Conservation (phyloP, 176 grass and related monocot species). For the Carex scoparia region DNA sequence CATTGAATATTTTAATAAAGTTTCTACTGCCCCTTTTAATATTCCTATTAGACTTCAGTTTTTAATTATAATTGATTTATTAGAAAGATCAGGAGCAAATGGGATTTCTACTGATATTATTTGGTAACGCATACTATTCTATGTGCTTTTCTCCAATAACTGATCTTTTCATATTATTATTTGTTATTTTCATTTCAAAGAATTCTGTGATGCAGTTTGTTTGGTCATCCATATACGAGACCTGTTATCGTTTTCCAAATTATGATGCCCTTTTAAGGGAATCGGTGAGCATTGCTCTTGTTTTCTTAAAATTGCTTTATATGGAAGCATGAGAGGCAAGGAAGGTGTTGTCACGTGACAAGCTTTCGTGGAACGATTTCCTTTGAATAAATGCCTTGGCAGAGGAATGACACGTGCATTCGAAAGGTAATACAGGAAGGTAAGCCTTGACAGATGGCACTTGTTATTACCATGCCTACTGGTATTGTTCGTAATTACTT, state of each 20-base stretch:
- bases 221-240: neutral
- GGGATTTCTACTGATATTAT: neutral
- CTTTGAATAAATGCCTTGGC: neutral
- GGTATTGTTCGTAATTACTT: conserved; percentile 11
- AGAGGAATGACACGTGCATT: neutral
- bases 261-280: neutral
- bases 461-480: neutral
- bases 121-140: neutral
- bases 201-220: neutral
- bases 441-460: neutral
- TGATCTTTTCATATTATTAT: neutral
- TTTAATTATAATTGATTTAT: neutral
- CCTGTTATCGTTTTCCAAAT: neutral
- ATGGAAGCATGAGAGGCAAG: neutral
- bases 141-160: neutral
- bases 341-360: neutral
- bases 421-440: neutral
- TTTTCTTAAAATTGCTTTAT: neutral
- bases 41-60: neutral
- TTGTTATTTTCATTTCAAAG: neutral
- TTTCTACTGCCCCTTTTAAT: neutral
- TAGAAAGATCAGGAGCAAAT: neutral
- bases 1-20: neutral
- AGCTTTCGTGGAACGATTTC: neutral
- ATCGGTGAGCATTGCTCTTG: neutral